Conservation (phyloP, 2,329 filamentous ascomycete species). For the Alternaria panax region DNA sequence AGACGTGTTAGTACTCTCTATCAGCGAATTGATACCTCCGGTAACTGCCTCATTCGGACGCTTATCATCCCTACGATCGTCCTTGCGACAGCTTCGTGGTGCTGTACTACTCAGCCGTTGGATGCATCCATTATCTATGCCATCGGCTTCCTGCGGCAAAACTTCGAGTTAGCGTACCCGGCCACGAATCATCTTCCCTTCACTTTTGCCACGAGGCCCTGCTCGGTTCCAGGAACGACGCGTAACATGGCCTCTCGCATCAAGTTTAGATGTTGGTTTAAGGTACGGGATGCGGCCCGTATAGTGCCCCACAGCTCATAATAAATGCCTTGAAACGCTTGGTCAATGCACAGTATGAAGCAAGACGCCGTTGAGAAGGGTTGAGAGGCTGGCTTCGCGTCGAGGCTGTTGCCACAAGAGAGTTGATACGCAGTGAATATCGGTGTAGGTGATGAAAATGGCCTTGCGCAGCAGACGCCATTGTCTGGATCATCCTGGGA, state of each 20-base stretch:
- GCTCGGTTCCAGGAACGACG: neutral
- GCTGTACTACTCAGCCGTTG: neutral
- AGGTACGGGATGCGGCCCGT: constrained; percentile 18
- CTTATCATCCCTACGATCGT: constrained; percentile 2
- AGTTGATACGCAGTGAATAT: neutral
- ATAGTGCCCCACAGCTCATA: constrained; percentile 12
- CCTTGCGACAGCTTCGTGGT: neutral
- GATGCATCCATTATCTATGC: constrained; percentile 7
- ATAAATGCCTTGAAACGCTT: constrained; percentile 11
- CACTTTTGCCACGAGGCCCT: neutral
- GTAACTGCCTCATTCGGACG: neutral
- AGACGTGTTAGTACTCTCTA: neutral
- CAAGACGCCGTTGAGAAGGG: neutral
- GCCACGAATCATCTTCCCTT: neutral
- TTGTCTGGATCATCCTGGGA: constrained; percentile 3
- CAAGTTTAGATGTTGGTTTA: constrained; percentile 13
- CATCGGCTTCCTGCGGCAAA: constrained; percentile 3
- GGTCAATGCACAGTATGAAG: constrained; percentile 9
- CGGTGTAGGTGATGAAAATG: neutral
- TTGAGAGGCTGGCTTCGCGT: neutral
- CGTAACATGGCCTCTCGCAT: constrained; percentile 1
- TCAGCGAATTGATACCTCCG: neutral
- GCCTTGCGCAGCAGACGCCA: neutral
- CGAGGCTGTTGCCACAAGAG: neutral
- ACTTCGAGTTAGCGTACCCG: constrained; percentile 5